Percentiles rank a stretch among this genome's conserved stretches.
phyloP scores from a whole-genome alignment of 768 basidiomycete species.

The Leccinum sublutescens region DNA sequence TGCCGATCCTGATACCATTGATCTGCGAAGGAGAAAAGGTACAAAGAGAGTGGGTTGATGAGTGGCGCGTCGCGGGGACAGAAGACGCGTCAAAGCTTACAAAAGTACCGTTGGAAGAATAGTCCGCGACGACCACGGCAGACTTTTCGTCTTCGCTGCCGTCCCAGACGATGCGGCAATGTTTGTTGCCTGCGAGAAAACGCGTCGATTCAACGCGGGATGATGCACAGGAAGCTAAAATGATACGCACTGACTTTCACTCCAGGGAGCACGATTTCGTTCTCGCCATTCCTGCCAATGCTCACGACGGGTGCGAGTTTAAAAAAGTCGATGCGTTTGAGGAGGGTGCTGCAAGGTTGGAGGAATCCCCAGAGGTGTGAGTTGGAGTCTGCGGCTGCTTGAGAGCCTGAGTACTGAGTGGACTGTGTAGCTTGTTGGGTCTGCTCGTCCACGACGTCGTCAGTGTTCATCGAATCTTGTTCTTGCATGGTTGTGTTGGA shows the following conservation, averaged over 20 bases:
- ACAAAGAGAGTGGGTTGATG: slow-evolving; percentile 1
- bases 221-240: slow-evolving; percentile 12
- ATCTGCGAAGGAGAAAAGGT: slow-evolving; percentile 24
- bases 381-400: slow-evolving; percentile 20
- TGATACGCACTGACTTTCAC: slow-evolving; percentile 67
- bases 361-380: slow-evolving; percentile 67
- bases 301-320: slow-evolving; percentile 47
- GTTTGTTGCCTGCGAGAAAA: slow-evolving; percentile 36
- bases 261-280: slow-evolving; percentile 62
- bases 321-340: slow-evolving; percentile 62
- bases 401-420: slow-evolving; percentile 37
- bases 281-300: slow-evolving; percentile 51
- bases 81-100: slow-evolving; percentile 26
- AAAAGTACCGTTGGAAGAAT: slow-evolving; percentile 46
- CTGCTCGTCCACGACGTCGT: slow-evolving; percentile 31
- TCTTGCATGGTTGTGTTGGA: slow-evolving; percentile 15
- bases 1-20: slow-evolving; percentile 42
- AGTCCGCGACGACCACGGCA: slow-evolving; percentile 35
- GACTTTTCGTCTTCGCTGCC: slow-evolving; percentile 32
- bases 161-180: slow-evolving; percentile 39
- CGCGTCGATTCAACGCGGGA: slow-evolving; percentile 24
- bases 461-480: slow-evolving; percentile 25
- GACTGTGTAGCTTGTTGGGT: slow-evolving; percentile 42
- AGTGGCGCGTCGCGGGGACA: slow-evolving; percentile 8
- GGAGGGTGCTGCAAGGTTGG: slow-evolving; percentile 53